phyloP scores from a whole-genome alignment of 2,329 filamentous ascomycete genomes.

The Fusarium sp. region DNA sequence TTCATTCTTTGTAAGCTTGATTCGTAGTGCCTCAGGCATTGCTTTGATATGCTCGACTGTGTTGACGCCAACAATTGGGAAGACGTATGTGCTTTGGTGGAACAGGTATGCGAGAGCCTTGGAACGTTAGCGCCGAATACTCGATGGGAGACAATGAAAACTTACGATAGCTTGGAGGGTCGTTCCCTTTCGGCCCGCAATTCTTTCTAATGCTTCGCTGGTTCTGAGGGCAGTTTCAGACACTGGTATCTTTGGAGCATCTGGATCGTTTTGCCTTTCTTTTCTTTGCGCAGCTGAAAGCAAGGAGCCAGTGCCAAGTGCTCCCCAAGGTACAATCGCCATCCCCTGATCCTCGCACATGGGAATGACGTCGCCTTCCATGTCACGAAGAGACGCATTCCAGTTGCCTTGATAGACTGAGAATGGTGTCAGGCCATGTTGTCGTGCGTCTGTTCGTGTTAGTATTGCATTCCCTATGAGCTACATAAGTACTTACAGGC shows the following conservation, averaged over 20 bases:
- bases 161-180: constrained; percentile 27
- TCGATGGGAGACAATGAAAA: neutral
- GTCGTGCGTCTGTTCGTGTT: constrained; percentile 39
- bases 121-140: rapidly evolving
- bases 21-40: constrained; percentile 9
- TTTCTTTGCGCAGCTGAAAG: constrained; percentile 6
- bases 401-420: constrained; percentile 52
- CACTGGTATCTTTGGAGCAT: neutral
- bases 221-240: constrained; percentile 2
- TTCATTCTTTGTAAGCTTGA: constrained; percentile 16
- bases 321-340: constrained; percentile 64
- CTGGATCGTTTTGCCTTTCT: neutral
- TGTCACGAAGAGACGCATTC: constrained; percentile 46
- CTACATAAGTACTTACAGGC: constrained; percentile 17
- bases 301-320: constrained; percentile 20
- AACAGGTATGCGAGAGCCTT: constrained; percentile 30
- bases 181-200: constrained; percentile 17
- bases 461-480: neutral
- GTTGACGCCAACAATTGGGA: constrained; percentile 33
- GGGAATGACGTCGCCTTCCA: constrained; percentile 53
- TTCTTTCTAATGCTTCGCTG: constrained; percentile 9
- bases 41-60: constrained; percentile 21
- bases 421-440: constrained; percentile 48
- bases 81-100: constrained; percentile 29
- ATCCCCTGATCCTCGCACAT: constrained; percentile 53